A percentile compares a stretch with the other conserved stretches of the same genome.
Evolutionary conservation across 2,329 filamentous ascomycete genomes (phyloP).

Genomic region (Ceratocystis huliohia): DNA sequence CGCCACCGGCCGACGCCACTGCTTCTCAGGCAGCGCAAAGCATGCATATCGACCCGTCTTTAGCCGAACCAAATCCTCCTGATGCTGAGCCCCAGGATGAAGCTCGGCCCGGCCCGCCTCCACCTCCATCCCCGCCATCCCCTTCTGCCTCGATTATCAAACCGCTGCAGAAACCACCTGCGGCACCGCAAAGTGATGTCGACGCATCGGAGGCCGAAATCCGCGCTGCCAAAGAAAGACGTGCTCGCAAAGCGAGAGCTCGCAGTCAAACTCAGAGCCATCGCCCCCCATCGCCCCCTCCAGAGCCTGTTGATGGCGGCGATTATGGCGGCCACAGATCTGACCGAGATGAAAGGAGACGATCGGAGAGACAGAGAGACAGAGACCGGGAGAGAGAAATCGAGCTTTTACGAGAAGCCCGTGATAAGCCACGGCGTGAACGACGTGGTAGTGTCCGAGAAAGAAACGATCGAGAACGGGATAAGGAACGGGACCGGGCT

Average conservation of each 20-base stretch:
- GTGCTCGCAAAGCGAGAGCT: slow-evolving; percentile 18
- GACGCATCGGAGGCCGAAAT: slow-evolving; percentile 17
- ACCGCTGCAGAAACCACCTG: not conserved
- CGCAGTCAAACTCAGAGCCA: slow-evolving; percentile 16
- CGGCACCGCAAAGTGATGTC: not conserved
- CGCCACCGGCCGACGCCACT: not conserved
- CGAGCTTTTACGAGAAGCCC: slow-evolving; percentile 22
- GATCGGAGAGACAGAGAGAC: slow-evolving; percentile 19
- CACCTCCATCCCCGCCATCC: slow-evolving; percentile 12
- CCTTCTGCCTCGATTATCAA: slow-evolving; percentile 6
- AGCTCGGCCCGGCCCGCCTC: slow-evolving; percentile 12
- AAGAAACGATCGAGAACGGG: slow-evolving; percentile 17
- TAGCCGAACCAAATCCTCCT: not conserved
- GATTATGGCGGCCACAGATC: slow-evolving; percentile 9
- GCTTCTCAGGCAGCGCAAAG: slow-evolving; percentile 1
- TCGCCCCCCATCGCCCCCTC: slow-evolving; percentile 15
- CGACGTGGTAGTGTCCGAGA: slow-evolving; percentile 21
- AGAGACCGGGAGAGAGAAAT: slow-evolving; percentile 16
- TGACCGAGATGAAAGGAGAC: slow-evolving; percentile 21
- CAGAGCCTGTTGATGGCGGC: slow-evolving; percentile 15
- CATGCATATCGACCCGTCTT: not conserved
- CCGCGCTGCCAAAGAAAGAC: slow-evolving; percentile 17
- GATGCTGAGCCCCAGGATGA: not conserved
- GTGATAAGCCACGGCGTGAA: slow-evolving; percentile 18
- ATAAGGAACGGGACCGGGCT: slow-evolving; percentile 20